Percentiles rank a stretch among this genome's conserved stretches.
Conservation (phyloP, 192 early-diverging fungal genomes). For the Coemansia sp. region DNA sequence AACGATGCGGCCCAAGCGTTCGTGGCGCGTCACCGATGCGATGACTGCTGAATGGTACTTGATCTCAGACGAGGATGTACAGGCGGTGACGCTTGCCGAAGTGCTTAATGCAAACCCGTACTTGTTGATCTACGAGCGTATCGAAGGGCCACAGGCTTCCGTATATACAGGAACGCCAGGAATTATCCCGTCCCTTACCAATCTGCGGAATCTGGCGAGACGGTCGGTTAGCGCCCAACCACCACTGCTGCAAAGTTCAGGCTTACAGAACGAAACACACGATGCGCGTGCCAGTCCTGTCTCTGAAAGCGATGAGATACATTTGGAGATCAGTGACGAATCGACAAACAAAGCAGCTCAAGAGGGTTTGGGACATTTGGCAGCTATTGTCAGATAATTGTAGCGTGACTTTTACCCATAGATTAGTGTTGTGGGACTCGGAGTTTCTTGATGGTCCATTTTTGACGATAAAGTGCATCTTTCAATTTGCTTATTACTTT, state of each 20-base stretch:
- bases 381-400: neutral
- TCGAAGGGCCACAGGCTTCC: constrained; percentile 29
- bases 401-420: constrained; percentile 18
- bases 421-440: neutral
- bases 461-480: neutral
- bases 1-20: constrained; percentile 41
- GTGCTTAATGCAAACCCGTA: constrained; percentile 74
- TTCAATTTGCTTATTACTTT: neutral
- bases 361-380: neutral
- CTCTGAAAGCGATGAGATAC: constrained; percentile 7
- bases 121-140: constrained; percentile 69
- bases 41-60: constrained; percentile 64
- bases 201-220: constrained; percentile 42
- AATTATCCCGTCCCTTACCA: constrained; percentile 45
- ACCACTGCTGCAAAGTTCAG: neutral
- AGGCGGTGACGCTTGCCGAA: constrained; percentile 57
- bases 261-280: neutral
- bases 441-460: neutral
- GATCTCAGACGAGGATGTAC: constrained; percentile 70
- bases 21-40: constrained; percentile 45
- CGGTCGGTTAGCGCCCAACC: constrained; percentile 41
- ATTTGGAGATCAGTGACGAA: neutral
- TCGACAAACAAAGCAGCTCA: neutral
- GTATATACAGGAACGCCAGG: constrained; percentile 37
- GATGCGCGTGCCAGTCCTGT: neutral